Percentiles rank a stretch among this genome's conserved stretches.
These are phyloP conservation scores for Tolypocladium inflatum DNA, from an alignment of 2,329 filamentous ascomycete genomes.

Conservation along the genomic window DNA sequence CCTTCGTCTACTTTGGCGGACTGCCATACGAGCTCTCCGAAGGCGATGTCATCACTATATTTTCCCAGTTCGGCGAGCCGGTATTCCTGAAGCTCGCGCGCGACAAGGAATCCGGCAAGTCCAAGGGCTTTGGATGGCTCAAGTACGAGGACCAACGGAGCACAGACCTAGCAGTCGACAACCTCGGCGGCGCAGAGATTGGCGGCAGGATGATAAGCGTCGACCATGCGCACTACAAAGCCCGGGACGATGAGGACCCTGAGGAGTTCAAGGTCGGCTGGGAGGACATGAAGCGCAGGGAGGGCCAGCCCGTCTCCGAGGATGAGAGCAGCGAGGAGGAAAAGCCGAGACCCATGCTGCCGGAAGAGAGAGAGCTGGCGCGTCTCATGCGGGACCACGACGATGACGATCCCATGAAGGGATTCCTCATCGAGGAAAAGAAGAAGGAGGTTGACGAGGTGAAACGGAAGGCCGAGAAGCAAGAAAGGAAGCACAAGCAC, in stretches of 20 bases:
- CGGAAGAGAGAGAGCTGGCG: conserved; percentile 73
- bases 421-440: conserved; percentile 81
- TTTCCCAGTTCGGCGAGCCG: conserved; percentile 94
- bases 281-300: conserved; percentile 47
- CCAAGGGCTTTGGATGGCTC: conserved; percentile 86
- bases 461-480: conserved; percentile 39
- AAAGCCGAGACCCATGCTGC: conserved; percentile 53
- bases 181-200: conserved; percentile 78
- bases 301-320: conserved; percentile 33
- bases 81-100: conserved; percentile 86
- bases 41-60: conserved; percentile 92
- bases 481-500: conserved; percentile 36
- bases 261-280: conserved; percentile 50
- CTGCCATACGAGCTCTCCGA: conserved; percentile 88
- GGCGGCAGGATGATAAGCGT: conserved; percentile 74
- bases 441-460: conserved; percentile 76
- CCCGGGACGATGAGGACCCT: conserved; percentile 65
- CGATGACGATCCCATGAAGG: conserved; percentile 97
- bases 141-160: conserved; percentile 98
- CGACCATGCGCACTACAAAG: conserved; percentile 89
- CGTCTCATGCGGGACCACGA: conserved; percentile 72
- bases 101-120: conserved; percentile 94
- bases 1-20: conserved; percentile 92
- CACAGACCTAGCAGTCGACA: conserved; percentile 92
- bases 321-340: conserved; percentile 37